phyloP scores from a whole-genome alignment of 805 yeast species.

The Starmerella sirachaensis region DNA sequence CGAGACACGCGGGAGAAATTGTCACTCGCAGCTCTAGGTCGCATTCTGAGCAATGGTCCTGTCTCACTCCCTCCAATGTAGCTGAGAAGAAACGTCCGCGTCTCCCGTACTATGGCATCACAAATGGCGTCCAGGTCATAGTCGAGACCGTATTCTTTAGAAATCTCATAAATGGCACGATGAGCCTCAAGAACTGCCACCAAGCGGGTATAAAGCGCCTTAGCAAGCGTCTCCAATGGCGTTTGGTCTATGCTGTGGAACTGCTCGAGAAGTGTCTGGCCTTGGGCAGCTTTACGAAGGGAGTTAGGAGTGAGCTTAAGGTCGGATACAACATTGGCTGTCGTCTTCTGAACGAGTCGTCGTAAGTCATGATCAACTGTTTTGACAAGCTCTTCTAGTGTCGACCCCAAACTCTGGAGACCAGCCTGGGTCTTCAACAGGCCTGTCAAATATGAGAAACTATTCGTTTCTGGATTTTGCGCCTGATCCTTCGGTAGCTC shows the following conservation, averaged over 20 bases:
- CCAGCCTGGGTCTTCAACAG: conserved; percentile 47
- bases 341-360: conserved; percentile 1
- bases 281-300: conserved; percentile 1
- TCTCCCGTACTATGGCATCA: conserved; percentile 34
- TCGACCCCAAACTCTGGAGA: conserved; percentile 25
- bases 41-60: background rate
- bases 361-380: conserved; percentile 6
- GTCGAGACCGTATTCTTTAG: conserved; percentile 20
- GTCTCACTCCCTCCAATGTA: conserved; percentile 17
- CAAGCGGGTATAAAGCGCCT: conserved; percentile 53
- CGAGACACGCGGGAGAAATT: conserved; percentile 3
- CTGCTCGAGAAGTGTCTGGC: conserved; percentile 17
- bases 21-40: conserved; percentile 6
- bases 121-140: conserved; percentile 36
- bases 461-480: conserved; percentile 30
- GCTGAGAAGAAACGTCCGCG: conserved; percentile 20
- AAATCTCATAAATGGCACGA: conserved; percentile 49
- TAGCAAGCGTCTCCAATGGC: conserved; percentile 57
- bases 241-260: conserved; percentile 20
- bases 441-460: conserved; percentile 42
- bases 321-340: conserved; percentile 10
- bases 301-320: conserved; percentile 12
- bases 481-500: conserved; percentile 8
- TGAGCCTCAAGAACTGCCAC: conserved; percentile 58
- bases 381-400: conserved; percentile 7